Evolutionary conservation across 2,329 filamentous ascomycete species (phyloP).

Genomic region (Volutella citrinella): DNA sequence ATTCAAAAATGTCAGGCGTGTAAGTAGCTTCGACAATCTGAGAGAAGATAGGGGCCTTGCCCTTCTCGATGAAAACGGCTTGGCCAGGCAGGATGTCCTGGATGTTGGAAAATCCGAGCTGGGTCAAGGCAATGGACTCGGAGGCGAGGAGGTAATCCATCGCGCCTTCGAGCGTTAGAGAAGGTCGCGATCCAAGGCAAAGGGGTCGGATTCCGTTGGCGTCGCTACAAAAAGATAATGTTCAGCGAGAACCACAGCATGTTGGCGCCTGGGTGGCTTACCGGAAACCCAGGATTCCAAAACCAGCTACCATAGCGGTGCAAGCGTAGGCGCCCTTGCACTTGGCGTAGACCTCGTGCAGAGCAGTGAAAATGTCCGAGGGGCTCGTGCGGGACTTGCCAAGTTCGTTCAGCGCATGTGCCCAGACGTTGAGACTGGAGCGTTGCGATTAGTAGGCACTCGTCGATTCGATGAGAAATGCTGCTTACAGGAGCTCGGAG

Average conservation of each 20-base stretch:
- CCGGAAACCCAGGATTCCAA: conserved; percentile 76
- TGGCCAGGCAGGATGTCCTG: conserved; percentile 78
- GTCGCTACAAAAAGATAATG: conserved; percentile 21
- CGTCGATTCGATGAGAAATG: too few relatives aligned
- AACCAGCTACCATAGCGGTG: conserved; percentile 78
- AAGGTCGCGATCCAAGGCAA: conserved; percentile 71
- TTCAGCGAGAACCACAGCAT: conserved; percentile 67
- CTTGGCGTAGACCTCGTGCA: conserved; percentile 68
- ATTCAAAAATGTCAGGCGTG: conserved; percentile 59
- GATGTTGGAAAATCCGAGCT: conserved; percentile 76
- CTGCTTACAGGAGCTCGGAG: conserved; percentile 52
- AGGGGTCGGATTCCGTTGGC: conserved; percentile 75
- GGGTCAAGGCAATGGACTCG: conserved; percentile 78
- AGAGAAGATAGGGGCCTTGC: conserved; percentile 67
- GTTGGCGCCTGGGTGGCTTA: conserved; percentile 46
- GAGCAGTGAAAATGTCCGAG: conserved; percentile 71
- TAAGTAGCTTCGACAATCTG: conserved; percentile 72
- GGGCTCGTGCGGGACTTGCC: conserved; percentile 78
- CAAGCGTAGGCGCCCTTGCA: conserved; percentile 78
- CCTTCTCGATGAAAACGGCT: conserved; percentile 82
- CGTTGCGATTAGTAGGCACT: too few relatives aligned
- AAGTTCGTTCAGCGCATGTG: conserved; percentile 75
- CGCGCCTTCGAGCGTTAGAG: conserved; percentile 56
- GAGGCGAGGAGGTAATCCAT: conserved; percentile 90
- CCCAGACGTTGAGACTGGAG: conserved; percentile 73